Evolutionary conservation across 495 filamentous ascomycete species (phyloP).

Genomic region (Penicillium angulare): DNA sequence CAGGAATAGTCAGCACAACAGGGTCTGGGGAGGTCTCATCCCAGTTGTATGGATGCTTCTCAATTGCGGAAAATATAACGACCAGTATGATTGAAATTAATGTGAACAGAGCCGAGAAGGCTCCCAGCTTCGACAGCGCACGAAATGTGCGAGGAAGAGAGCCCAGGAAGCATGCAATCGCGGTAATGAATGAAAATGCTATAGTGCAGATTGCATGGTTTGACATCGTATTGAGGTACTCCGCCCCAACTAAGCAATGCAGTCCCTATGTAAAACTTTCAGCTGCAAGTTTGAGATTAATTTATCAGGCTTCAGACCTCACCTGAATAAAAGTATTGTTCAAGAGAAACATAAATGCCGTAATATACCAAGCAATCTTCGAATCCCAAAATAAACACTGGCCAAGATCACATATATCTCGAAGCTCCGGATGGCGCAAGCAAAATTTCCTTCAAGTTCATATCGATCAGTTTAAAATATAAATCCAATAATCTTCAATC

Average conservation of each 20-base stretch:
- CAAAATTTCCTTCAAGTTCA: constrained; percentile 82
- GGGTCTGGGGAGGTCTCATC: constrained; percentile 55
- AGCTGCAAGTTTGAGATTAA: too few relatives aligned
- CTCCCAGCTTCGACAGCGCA: constrained; percentile 71
- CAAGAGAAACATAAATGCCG: constrained; percentile 82
- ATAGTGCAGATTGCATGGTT: constrained; percentile 65
- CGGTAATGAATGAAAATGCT: constrained; percentile 66
- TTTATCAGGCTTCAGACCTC: too few relatives aligned
- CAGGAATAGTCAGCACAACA: constrained; percentile 61
- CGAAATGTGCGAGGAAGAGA: constrained; percentile 81
- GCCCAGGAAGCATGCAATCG: constrained; percentile 67
- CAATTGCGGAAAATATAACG: constrained; percentile 71
- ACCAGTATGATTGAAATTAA: constrained; percentile 82
- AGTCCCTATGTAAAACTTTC: too few relatives aligned
- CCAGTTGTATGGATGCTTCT: constrained; percentile 72
- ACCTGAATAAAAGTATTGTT: constrained; percentile 93
- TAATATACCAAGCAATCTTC: constrained; percentile 76
- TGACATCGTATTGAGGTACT: constrained; percentile 84
- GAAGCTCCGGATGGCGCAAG: constrained; percentile 78
- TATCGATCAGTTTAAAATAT: too few relatives aligned
- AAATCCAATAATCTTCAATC: too few relatives aligned
- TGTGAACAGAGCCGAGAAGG: constrained; percentile 75
- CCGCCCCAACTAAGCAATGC: constrained; percentile 74
- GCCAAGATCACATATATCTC: constrained; percentile 88
- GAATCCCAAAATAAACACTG: constrained; percentile 83